These are phyloP conservation scores for Mycena kentingensis DNA, from an alignment of 768 basidiomycete genomes.

Conservation along the genomic window DNA sequence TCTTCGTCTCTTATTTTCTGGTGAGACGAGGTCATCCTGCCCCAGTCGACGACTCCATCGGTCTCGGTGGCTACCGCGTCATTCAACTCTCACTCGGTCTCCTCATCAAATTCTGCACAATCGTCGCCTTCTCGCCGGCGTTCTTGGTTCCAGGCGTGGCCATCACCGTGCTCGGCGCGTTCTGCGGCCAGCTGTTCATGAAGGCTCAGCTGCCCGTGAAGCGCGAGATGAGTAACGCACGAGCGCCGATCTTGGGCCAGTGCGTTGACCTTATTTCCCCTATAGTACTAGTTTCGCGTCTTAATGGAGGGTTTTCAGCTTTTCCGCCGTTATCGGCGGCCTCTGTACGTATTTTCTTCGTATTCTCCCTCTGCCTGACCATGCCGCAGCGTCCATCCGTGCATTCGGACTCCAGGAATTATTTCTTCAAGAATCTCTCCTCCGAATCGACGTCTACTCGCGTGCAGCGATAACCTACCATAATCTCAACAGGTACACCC, in stretches of 20 bases:
- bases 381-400: conserved; percentile 36
- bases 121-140: conserved; percentile 27
- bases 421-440: conserved; percentile 35
- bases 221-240: conserved; percentile 26
- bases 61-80: conserved; percentile 9
- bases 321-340: conserved; percentile 48
- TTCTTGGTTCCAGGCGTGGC: conserved; percentile 32
- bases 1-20: background rate
- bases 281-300: background rate
- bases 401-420: conserved; percentile 46
- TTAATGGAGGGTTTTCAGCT: conserved; percentile 8
- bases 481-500: conserved; percentile 29
- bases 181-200: conserved; percentile 29
- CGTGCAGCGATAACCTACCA: conserved; percentile 37
- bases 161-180: conserved; percentile 30
- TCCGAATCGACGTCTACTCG: conserved; percentile 43
- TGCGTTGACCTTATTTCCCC: conserved; percentile 36
- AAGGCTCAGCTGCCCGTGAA: conserved; percentile 26
- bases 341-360: conserved; percentile 25
- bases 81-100: conserved; percentile 18
- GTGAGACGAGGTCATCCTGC: background rate
- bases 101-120: conserved; percentile 30
- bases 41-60: conserved; percentile 22
- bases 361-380: background rate
- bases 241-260: conserved; percentile 27